Conservation (phyloP, 2,329 filamentous ascomycete species). For the Aspergillus oerlinghausenensis region DNA sequence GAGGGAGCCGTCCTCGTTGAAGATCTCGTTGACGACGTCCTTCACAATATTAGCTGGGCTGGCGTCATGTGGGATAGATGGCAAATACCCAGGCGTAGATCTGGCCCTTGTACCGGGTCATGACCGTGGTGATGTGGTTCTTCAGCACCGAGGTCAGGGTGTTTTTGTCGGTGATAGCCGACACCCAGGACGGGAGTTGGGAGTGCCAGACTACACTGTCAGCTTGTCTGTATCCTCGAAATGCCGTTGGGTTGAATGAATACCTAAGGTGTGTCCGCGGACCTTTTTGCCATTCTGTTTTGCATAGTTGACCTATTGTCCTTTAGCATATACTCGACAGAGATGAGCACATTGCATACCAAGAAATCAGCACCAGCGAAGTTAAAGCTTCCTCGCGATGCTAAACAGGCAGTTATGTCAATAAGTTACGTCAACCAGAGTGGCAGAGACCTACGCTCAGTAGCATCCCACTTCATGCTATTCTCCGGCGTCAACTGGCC, state of each 20-base stretch:
- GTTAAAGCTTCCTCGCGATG: conserved; percentile 50
- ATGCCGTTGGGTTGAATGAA: conserved; percentile 40
- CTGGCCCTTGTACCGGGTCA: conserved; percentile 31
- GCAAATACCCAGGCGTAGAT: conserved; percentile 33
- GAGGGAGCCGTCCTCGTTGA: conserved; percentile 53
- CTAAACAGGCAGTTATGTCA: conserved; percentile 1
- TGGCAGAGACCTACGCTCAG: conserved; percentile 43
- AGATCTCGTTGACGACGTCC: conserved; percentile 33
- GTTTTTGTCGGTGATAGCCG: conserved; percentile 49
- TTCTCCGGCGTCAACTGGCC: conserved; percentile 62
- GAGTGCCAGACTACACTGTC: conserved; percentile 33
- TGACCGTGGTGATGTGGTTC: conserved; percentile 34
- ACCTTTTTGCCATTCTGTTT: conserved; percentile 42
- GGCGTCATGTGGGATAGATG: no score
- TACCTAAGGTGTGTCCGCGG: conserved; percentile 58
- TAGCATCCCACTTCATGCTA: conserved; percentile 60
- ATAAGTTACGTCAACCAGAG: not conserved
- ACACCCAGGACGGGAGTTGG: conserved; percentile 27
- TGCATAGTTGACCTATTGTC: conserved; percentile 33
- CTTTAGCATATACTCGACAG: conserved; percentile 60
- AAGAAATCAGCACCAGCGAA: conserved; percentile 52
- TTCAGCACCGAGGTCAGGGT: conserved; percentile 53
- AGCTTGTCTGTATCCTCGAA: not conserved
- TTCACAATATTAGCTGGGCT: conserved; percentile 3
- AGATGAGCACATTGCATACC: conserved; percentile 35